Evolutionary conservation across 2,329 filamentous ascomycete species (phyloP).

Genomic region (Pyrenochaeta sp.): DNA sequence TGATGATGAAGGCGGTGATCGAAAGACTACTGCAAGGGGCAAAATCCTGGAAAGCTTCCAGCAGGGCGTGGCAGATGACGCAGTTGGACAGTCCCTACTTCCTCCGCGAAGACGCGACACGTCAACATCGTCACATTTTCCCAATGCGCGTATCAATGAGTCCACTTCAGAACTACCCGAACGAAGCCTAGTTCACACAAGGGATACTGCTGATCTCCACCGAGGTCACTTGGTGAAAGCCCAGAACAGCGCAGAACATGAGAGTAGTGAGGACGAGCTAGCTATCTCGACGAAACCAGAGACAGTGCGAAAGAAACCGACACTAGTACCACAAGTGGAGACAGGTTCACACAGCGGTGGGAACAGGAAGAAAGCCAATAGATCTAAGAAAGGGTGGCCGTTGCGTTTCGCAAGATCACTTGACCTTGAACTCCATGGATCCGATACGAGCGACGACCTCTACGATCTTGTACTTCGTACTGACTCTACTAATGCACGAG

Average conservation of each 20-base stretch:
- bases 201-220: conserved; percentile 14
- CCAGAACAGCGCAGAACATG: too few relatives aligned
- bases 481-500: conserved; percentile 4
- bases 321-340: conserved; percentile 6
- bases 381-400: conserved; percentile 11
- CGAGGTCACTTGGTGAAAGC: too few relatives aligned
- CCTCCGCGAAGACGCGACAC: background rate
- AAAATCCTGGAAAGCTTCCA: conserved; percentile 11
- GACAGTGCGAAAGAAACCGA: background rate
- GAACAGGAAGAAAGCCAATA: conserved; percentile 2
- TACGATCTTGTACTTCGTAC: conserved; percentile 3
- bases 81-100: background rate
- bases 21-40: conserved; percentile 2
- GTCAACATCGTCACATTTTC: conserved; percentile 19
- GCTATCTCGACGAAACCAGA: conserved; percentile 9
- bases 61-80: conserved; percentile 19
- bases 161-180: conserved; percentile 14
- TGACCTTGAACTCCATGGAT: conserved; percentile 5
- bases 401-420: conserved; percentile 27
- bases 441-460: conserved; percentile 2
- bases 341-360: conserved; percentile 2
- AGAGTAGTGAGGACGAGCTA: conserved; percentile 28
- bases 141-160: conserved; percentile 31
- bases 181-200: background rate
- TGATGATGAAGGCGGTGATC: conserved; percentile 7